Conservation (phyloP, 1,284 basidiomycete genomes). For the Takashimella koratensis region DNA sequence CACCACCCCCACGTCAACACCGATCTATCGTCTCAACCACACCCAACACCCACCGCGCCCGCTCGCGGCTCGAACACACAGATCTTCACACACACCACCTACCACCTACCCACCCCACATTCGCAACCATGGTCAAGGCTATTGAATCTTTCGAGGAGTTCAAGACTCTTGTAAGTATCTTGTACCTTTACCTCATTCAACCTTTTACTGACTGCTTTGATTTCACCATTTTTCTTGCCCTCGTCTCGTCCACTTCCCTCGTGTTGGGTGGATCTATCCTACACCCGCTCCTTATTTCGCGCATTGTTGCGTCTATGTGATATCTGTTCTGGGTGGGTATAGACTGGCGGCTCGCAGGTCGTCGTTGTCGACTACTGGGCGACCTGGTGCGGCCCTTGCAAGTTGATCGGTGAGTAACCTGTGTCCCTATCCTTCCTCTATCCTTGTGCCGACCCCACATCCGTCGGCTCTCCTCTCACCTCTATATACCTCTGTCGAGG, state of each 20-base stretch:
- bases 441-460: too few species aligned
- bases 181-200: constrained; percentile 1
- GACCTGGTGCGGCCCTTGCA: constrained; percentile 64
- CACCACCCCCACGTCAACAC: too few species aligned
- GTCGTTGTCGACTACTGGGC: constrained; percentile 71
- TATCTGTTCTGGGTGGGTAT: not conserved
- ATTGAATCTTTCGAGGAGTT: constrained; percentile 59
- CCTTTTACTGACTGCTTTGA: not conserved
- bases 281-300: not conserved
- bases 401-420: constrained; percentile 55
- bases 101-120: constrained; percentile 7
- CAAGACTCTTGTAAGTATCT: constrained; percentile 53
- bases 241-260: too few species aligned
- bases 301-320: not conserved
- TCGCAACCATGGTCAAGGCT: constrained; percentile 51
- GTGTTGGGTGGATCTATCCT: too few species aligned
- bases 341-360: constrained; percentile 61
- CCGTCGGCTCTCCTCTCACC: not conserved
- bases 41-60: too few species aligned
- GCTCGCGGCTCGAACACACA: too few species aligned
- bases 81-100: not conserved
- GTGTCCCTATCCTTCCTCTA: not conserved
- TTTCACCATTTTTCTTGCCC: too few species aligned
- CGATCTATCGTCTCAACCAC: too few species aligned
- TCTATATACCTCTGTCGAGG: too few species aligned